Evolutionary conservation across 495 filamentous ascomycete genomes (phyloP).

Genomic region (Tuber umbilicatum): DNA sequence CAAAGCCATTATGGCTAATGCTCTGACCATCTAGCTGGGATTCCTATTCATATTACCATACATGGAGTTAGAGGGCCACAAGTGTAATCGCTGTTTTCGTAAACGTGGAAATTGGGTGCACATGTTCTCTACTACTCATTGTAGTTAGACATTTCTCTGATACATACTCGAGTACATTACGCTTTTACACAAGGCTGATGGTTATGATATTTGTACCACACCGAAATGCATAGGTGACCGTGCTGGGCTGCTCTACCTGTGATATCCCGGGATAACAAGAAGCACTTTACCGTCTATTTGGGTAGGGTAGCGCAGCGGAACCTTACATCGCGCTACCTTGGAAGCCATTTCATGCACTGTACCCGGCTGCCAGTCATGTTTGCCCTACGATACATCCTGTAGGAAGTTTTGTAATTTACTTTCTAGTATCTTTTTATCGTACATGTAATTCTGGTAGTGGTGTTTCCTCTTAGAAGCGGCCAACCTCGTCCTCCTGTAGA

Average conservation of each 20-base stretch:
- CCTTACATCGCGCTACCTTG: background rate
- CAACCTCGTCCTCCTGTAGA: background rate
- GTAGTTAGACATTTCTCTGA: background rate
- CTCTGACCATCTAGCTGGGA: conserved; percentile 13
- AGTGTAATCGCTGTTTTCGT: background rate
- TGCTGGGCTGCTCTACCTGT: background rate
- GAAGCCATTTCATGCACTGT: too few species aligned
- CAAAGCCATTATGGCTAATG: conserved; percentile 37
- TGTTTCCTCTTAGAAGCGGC: background rate
- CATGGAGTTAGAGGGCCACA: background rate
- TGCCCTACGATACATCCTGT: background rate
- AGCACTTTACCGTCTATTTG: background rate
- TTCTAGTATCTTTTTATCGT: background rate
- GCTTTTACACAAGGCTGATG: background rate
- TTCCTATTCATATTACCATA: background rate
- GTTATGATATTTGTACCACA: background rate
- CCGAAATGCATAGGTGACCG: background rate
- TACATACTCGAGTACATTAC: background rate
- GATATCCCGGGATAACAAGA: background rate
- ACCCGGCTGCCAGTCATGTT: background rate
- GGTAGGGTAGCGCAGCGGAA: background rate
- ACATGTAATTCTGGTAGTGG: background rate
- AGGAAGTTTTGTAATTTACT: background rate
- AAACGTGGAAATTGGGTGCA: background rate
- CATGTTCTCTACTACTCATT: background rate